Evolutionary conservation across 1,139 yeast genomes (phyloP).

Genomic region (Saccharomyces hybrid): DNA sequence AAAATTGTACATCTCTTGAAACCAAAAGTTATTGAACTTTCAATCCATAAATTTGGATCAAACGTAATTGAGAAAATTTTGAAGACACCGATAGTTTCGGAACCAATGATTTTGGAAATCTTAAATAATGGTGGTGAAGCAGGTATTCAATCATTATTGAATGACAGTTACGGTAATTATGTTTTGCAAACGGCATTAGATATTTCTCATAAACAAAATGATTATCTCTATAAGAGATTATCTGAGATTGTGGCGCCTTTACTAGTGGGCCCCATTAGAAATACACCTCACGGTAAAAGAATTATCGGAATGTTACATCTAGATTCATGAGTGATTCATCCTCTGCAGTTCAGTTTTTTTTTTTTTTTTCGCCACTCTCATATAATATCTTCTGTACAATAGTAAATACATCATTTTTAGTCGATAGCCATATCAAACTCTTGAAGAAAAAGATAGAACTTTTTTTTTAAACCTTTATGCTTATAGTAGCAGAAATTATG

Average conservation of each 20-base stretch:
- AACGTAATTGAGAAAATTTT: constrained; percentile 90
- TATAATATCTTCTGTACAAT: constrained; percentile 2
- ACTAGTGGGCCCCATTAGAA: constrained; percentile 46
- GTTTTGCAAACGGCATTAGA: constrained; percentile 80
- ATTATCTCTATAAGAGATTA: constrained; percentile 40
- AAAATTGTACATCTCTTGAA: constrained; percentile 33
- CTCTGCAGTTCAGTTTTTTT: background rate
- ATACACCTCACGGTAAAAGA: constrained; percentile 92
- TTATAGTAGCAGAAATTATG: too few species aligned
- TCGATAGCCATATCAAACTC: background rate
- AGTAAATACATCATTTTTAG: constrained; percentile 2
- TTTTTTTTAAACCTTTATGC: too few species aligned
- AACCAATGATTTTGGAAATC: constrained; percentile 38
- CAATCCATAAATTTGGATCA: constrained; percentile 90
- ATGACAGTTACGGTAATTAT: constrained; percentile 72
- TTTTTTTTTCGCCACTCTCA: background rate
- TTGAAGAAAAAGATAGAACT: too few species aligned
- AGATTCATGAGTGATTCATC: constrained; percentile 7
- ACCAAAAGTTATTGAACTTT: constrained; percentile 37
- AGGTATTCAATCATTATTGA: constrained; percentile 44
- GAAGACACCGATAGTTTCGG: constrained; percentile 48
- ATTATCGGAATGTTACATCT: constrained; percentile 40
- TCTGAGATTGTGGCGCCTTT: constrained; percentile 55
- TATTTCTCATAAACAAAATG: constrained; percentile 50
- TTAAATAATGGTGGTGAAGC: constrained; percentile 39